phyloP scores from a whole-genome alignment of 768 basidiomycete species.

The Peribolospora kevripleyi region DNA sequence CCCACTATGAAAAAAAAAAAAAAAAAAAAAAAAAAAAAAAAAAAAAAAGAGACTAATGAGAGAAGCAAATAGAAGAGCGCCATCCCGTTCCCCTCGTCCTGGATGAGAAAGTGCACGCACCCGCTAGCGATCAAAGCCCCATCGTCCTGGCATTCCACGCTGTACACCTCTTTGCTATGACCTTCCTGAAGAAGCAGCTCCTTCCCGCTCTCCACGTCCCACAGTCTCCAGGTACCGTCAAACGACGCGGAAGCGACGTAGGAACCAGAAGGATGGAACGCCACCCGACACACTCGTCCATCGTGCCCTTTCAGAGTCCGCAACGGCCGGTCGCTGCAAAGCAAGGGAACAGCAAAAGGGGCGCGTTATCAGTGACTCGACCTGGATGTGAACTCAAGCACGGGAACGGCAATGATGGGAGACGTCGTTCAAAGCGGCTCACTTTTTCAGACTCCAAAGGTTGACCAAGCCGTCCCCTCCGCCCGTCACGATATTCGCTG shows the following conservation, averaged over 20 bases:
- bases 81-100: not conserved
- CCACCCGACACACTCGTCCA: constrained; percentile 73
- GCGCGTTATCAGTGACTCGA: no score
- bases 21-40: no score
- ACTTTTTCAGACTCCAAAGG: constrained; percentile 76
- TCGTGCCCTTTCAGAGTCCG: constrained; percentile 67
- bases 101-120: constrained; percentile 25
- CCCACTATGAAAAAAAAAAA: no score
- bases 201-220: constrained; percentile 64
- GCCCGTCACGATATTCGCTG: constrained; percentile 67
- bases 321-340: constrained; percentile 24
- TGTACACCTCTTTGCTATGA: constrained; percentile 87
- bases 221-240: constrained; percentile 89
- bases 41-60: constrained; percentile 2
- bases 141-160: constrained; percentile 87
- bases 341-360: not conserved
- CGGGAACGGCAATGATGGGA: not conserved
- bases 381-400: not conserved
- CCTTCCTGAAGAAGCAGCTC: constrained; percentile 83
- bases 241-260: constrained; percentile 89
- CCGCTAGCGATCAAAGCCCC: constrained; percentile 81
- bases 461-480: constrained; percentile 67
- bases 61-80: not conserved
- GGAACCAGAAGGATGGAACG: constrained; percentile 84
- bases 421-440: constrained; percentile 7